Base-by-base conservation (phyloP, 2,329 filamentous ascomycete species). In the Hysterium pulicare region DNA sequence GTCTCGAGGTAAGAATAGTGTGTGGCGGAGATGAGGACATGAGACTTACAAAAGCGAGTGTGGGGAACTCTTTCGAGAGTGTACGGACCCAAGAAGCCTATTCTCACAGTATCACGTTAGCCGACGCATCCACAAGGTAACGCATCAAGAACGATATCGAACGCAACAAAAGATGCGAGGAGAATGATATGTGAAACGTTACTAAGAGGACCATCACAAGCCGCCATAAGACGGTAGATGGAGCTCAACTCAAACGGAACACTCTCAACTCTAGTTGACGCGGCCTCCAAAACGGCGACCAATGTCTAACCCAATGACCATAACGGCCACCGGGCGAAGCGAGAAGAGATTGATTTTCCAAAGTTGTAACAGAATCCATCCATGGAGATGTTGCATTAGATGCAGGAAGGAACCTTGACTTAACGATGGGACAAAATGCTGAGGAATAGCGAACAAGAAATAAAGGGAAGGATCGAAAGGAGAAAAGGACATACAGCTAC, bases 401-500 rank as follows among this genome's bases (percentile, higher is more conserved):
- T 69, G 72, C 73, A 78, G 81, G 83, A 82, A 79, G 80, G 76
- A 75, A 81, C 75, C 84, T 85, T 87, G 87, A 94, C 91, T 93
- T 94, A 93, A 90, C 77, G 76, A 82, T 87, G 84, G 84, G 79
- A 75, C 41, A 19, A 41, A 49, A 51, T 46, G 45, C 58, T 53
- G 57, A 63, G 9, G 17, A 16, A 23, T 9, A 43, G 42, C 7
- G 37, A 42, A 36, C 34, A 37, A 6, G 16, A 16, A 33, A 9
- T 37, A 43, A 38, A 44, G 49, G 37, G 40, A 38, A 32, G 46
- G 33, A 24, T 24, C 21, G 40, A 43, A n/a, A n/a, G n/a, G n/a
- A n/a, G n/a, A n/a, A n/a, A n/a, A n/a, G n/a, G n/a, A 90, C 93
- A 87, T 90, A 98, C 93, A 67, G 90, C 90, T 71, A 95, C 87